phyloP scores from a whole-genome alignment of 129 eudicot species.

The Pulicaria dysenterica region DNA sequence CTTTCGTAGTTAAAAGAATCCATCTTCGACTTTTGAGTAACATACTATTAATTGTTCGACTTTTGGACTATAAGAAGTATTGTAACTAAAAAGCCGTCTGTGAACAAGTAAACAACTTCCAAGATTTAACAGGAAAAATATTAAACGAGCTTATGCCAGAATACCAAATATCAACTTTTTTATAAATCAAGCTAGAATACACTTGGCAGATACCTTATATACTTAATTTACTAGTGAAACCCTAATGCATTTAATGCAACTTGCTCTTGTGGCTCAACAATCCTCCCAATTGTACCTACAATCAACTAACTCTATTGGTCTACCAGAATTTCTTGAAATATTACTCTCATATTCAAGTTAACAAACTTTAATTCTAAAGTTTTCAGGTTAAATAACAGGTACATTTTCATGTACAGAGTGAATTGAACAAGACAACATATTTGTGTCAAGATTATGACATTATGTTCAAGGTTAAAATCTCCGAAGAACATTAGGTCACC shows the following conservation, averaged over 20 bases:
- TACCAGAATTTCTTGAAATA: background rate
- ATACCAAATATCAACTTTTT: background rate
- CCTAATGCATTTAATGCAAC: background rate
- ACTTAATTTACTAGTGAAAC: background rate
- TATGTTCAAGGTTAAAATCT: background rate
- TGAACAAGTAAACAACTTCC: background rate
- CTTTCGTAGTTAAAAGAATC: background rate
- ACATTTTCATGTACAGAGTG: background rate
- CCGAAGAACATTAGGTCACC: slow-evolving; percentile 13
- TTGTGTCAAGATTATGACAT: background rate
- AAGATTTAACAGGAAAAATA: background rate
- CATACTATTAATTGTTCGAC: background rate
- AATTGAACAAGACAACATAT: background rate
- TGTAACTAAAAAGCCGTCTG: background rate
- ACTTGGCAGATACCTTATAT: background rate
- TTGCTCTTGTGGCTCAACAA: background rate
- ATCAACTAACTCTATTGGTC: background rate
- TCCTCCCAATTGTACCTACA: background rate
- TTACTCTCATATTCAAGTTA: background rate
- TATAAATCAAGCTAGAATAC: background rate
- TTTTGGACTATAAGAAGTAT: background rate
- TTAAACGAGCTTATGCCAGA: background rate
- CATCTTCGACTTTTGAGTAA: background rate
- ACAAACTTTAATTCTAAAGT: background rate
- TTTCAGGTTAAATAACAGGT: background rate